phyloP scores from a whole-genome alignment of 768 basidiomycete genomes.

The Krasilnikovozyma curviuscula region DNA sequence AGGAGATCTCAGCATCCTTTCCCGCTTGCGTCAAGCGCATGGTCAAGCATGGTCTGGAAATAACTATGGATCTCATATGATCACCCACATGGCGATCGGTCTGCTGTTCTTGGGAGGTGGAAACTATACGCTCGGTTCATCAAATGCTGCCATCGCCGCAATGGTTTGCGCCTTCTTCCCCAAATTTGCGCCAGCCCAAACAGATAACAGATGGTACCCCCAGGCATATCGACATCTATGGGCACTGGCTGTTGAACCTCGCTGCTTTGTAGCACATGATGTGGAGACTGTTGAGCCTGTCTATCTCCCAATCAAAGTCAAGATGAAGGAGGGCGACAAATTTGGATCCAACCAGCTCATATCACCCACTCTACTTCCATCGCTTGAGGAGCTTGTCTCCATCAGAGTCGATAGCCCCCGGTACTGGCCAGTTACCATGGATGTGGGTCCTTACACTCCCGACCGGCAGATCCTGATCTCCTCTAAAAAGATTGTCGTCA shows the following conservation, averaged over 20 bases:
- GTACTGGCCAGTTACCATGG: slow-evolving; percentile 83
- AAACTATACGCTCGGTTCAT: slow-evolving; percentile 74
- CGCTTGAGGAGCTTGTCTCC: slow-evolving; percentile 58
- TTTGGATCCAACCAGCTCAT: slow-evolving; percentile 52
- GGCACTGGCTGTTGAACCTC: slow-evolving; percentile 85
- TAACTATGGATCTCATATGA: slow-evolving; percentile 65
- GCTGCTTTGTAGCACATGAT: slow-evolving; percentile 78
- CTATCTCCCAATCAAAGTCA: slow-evolving; percentile 79
- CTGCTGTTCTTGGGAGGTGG: slow-evolving; percentile 86
- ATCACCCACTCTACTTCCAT: slow-evolving; percentile 80
- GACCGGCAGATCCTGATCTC: slow-evolving; percentile 51
- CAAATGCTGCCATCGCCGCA: slow-evolving; percentile 73
- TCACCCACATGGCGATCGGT: slow-evolving; percentile 76
- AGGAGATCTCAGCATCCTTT: slow-evolving; percentile 74
- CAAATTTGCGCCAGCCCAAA: slow-evolving; percentile 53
- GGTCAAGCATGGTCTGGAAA: slow-evolving; percentile 48
- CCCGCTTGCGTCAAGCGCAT: slow-evolving; percentile 70
- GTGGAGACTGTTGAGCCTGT: slow-evolving; percentile 80
- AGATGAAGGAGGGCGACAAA: slow-evolving; percentile 43
- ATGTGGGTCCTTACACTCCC: slow-evolving; percentile 44
- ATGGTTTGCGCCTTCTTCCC: slow-evolving; percentile 86
- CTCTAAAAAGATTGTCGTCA: slow-evolving; percentile 73
- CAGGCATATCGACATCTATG: slow-evolving; percentile 89
- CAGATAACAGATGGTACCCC: slow-evolving; percentile 74
- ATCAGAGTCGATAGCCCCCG: slow-evolving; percentile 82